Base-by-base conservation (phyloP, 2,329 filamentous ascomycete genomes). In the Didymellaceae sp. region DNA sequence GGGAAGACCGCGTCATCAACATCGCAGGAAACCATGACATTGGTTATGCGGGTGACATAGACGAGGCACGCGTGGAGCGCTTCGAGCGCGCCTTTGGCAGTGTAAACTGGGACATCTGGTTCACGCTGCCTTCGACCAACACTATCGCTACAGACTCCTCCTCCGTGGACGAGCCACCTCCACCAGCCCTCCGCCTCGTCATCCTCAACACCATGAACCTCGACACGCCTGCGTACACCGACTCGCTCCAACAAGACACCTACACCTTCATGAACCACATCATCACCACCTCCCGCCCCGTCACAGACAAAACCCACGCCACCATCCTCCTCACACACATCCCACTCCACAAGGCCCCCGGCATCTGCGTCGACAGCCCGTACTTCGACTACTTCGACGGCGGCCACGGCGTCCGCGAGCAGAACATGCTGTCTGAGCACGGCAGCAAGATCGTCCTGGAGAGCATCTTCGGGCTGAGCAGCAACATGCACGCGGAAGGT, bases 11-110 rank as follows among this genome's bases (percentile, higher is more conserved):
- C 46, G 80, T 97, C 57, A 91, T 99, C 70, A 95, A 96, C 61
- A 85, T 97, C 20, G 91, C 86, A 0, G 94, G 94, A 1, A 99
- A 99, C 67, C 94, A 99, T 70, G 94, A 99, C 72, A 87, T 99
- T 66, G 94, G 94, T 25, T 99, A 99, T 70, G 91, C 92, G 0
- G 94, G 94, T 3, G 94, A 99, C 72, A 81, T 97, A 54, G 91
- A 88, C 31, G 76, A 81, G n/a, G 80, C 85, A 54, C 85, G 91
- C 3, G 79, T 97, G 45, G 78, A 84, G 21, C 84, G 94, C 1
- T 99, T 97, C 68, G 91, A 96, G 74, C 80, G 82, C 17, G 82
- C 83, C 1, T 99, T 96, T 76, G 94, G 94, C 48, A 89, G 86
- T 58, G 85, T 89, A 14, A 96, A 97, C 71, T 99, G 96, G 81